Conservation (phyloP, 176 grass and related monocot species). For the Eragrostis curvula region DNA sequence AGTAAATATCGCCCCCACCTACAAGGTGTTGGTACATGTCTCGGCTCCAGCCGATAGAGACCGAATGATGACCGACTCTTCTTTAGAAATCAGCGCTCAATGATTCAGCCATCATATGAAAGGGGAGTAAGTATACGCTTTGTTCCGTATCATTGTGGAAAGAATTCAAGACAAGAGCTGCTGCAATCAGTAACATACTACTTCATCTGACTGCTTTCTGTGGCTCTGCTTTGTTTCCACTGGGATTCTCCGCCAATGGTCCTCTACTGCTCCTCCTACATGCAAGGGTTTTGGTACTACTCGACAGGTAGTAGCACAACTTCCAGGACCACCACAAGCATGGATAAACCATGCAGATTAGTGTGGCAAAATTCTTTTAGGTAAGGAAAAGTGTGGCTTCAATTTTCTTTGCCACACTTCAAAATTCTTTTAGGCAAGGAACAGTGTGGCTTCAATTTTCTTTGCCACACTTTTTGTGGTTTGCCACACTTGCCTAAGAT, state of each 20-base stretch:
- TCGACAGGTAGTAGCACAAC: background rate
- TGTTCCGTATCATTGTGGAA: background rate
- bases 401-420: too few relatives aligned
- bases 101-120: constrained; percentile 24
- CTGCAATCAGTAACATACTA: constrained; percentile 13
- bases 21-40: background rate
- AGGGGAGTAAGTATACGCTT: background rate
- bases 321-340: constrained; percentile 1
- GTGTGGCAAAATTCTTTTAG: too few relatives aligned
- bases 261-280: background rate
- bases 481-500: too few relatives aligned
- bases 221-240: background rate
- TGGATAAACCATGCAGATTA: background rate
- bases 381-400: too few relatives aligned
- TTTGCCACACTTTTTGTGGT: too few relatives aligned
- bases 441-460: too few relatives aligned
- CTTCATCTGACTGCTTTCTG: background rate
- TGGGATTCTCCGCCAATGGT: background rate
- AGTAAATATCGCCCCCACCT: background rate
- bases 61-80: too few relatives aligned
- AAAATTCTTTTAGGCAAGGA: too few relatives aligned
- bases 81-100: background rate
- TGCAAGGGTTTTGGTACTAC: background rate
- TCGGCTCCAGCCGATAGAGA: background rate
- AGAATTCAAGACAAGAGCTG: background rate